Base-by-base conservation (phyloP, 805 yeast species). In the Yamadazyma philogaea region DNA sequence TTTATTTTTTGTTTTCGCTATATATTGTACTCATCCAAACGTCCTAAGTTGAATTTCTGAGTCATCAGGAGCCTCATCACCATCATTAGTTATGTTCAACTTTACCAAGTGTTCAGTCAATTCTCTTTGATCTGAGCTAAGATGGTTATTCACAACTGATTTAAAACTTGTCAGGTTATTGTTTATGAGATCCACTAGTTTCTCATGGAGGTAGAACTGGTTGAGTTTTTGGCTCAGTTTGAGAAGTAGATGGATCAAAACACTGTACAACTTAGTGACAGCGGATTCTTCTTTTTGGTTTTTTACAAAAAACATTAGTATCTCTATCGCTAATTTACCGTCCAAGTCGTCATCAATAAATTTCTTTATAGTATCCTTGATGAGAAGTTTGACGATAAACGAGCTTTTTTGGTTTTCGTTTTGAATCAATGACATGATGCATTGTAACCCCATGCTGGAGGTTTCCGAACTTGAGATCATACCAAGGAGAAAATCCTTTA, bases 341-440 rank as follows among this genome's bases (percentile, higher is more conserved):
- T 52, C 61, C 12, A 51, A 17, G 2, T 48, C 42, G 1, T 38
- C 37, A n/a, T 52, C 49, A 2, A 52, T 45, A 26, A 64, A 51
- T 19, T 46, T 48, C 30, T 63, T 46, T 0, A 80, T 61, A 12
- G 80, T 52, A 27, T 63, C 62, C 7, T 80, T 75, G 2, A 84
- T 59, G 21, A 79, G 55, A 12, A 61, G 61, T 42, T 70, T 69
- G 30, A 81, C 62, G 4, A 65, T 60, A 6, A 73, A 64, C 4
- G 52, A 48, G 2, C 54, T 44, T 6, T 54, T 57, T 14, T 30
- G 31, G 3, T 57, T 42, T 27, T 63, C 42, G 28, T 66, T 55
- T 31, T 66, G 68, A 7, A 84, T 66, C 33, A 87, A 63, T 0
- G 82, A 69, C 51, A 74, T 82, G 39, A 84, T 66, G 12, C 93